A percentile compares a stretch with the other conserved stretches of the same genome.
These are phyloP conservation scores for Ogataea pini DNA, from an alignment of 805 yeast species.

Conservation along the genomic window DNA sequence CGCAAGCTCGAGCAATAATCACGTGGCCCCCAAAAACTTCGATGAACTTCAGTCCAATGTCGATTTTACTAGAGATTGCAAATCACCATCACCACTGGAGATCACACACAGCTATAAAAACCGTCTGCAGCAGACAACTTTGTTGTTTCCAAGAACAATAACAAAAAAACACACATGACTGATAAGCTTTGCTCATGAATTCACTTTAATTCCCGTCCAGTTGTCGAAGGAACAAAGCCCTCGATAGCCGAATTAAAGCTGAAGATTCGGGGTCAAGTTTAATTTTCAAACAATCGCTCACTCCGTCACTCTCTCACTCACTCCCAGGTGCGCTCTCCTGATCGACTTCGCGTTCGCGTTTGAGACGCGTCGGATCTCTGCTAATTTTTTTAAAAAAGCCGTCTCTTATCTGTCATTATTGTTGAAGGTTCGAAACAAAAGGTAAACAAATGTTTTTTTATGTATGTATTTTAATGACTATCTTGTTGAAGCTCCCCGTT, in stretches of 20 bases:
- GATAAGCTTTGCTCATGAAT: neutral
- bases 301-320: neutral
- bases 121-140: neutral
- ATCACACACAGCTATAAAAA: neutral
- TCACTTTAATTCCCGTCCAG: neutral
- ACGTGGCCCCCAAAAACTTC: neutral
- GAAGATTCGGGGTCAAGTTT: no score
- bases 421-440: neutral
- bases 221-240: neutral
- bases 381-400: neutral
- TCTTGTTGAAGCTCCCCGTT: no score
- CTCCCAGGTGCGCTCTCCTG: neutral
- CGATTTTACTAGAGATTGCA: neutral
- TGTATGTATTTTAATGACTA: no score
- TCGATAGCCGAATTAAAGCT: no score
- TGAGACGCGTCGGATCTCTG: conserved; percentile 4
- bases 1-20: neutral
- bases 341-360: conserved; percentile 1
- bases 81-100: neutral
- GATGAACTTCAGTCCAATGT: neutral
- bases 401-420: conserved; percentile 1
- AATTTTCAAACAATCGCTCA: no score
- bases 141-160: neutral
- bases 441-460: conserved; percentile 1
- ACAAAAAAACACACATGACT: neutral